Percentiles rank a stretch among this genome's conserved stretches.
Conservation (phyloP, 2,329 filamentous ascomycete genomes). For the Penicillium sclerotigenum region DNA sequence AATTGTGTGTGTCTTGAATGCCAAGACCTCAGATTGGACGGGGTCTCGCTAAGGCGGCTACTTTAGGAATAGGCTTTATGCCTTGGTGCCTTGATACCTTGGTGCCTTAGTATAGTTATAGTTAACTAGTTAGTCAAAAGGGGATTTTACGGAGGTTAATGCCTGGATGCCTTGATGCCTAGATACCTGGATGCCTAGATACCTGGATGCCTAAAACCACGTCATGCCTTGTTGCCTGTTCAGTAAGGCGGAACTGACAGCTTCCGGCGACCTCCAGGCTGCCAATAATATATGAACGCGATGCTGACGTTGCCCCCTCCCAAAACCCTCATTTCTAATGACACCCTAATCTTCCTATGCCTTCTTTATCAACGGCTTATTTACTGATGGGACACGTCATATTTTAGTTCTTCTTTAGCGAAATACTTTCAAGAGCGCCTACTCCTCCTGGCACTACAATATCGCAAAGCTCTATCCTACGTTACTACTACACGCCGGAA, state of each 20-base stretch:
- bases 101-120: too few relatives aligned
- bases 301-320: slow-evolving; percentile 5
- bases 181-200: slow-evolving; percentile 8
- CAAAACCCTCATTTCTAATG: background rate
- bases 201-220: slow-evolving; percentile 5
- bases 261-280: slow-evolving; percentile 6
- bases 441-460: background rate
- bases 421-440: background rate
- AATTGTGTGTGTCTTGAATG: slow-evolving; percentile 31
- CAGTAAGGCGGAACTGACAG: slow-evolving; percentile 1
- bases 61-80: slow-evolving; percentile 32
- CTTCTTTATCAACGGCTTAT: background rate
- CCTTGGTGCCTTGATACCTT: slow-evolving; percentile 10
- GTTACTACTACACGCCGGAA: background rate
- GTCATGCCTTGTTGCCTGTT: background rate
- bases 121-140: too few relatives aligned
- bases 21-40: slow-evolving; percentile 16
- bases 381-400: background rate
- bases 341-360: background rate
- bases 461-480: background rate
- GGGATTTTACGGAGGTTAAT: too few relatives aligned
- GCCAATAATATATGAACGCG: background rate
- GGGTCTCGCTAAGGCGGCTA: slow-evolving; percentile 39
- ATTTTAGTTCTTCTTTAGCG: background rate
- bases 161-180: background rate